These are phyloP conservation scores for Skeletonema grethae DNA, from an alignment of 108 stramenopile genomes.

Conservation along the genomic window DNA sequence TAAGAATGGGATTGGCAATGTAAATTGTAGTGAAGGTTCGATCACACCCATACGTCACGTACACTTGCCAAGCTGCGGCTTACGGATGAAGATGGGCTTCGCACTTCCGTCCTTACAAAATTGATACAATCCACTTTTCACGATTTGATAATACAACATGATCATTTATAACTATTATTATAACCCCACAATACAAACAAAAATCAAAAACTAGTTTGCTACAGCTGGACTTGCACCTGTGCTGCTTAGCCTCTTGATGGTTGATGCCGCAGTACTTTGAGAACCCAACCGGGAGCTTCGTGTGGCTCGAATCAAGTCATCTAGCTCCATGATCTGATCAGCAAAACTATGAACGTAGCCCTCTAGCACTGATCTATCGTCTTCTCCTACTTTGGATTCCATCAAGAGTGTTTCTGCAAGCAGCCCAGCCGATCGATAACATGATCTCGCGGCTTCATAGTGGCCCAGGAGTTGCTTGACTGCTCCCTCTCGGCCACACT, in stretches of 20 bases:
- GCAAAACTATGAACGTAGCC: slow-evolving; percentile 88
- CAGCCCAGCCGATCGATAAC: slow-evolving; percentile 83
- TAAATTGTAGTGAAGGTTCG: slow-evolving; percentile 17
- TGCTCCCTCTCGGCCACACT: slow-evolving; percentile 81
- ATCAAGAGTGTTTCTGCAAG: slow-evolving; percentile 86
- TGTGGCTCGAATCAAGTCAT: slow-evolving; percentile 52
- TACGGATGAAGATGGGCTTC: slow-evolving; percentile 41
- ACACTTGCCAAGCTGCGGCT: slow-evolving; percentile 36
- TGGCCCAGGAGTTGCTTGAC: slow-evolving; percentile 88
- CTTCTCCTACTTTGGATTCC: slow-evolving; percentile 75
- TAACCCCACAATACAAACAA: slow-evolving; percentile 10
- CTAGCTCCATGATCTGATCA: slow-evolving; percentile 77
- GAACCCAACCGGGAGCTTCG: background rate
- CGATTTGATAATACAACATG: background rate
- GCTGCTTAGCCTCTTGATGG: background rate
- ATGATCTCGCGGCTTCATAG: slow-evolving; percentile 77
- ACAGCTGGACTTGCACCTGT: background rate
- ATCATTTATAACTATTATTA: slow-evolving; percentile 4
- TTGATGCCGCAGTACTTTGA: slow-evolving; percentile 7
- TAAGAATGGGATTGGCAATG: background rate
- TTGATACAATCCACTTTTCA: background rate
- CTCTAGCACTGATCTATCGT: slow-evolving; percentile 71
- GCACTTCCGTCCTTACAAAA: slow-evolving; percentile 1
- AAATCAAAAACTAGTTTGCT: slow-evolving; percentile 1
- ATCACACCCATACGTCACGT: slow-evolving; percentile 36